phyloP scores from a whole-genome alignment of 164 flowering plant genomes.

The Annona cherimola region DNA sequence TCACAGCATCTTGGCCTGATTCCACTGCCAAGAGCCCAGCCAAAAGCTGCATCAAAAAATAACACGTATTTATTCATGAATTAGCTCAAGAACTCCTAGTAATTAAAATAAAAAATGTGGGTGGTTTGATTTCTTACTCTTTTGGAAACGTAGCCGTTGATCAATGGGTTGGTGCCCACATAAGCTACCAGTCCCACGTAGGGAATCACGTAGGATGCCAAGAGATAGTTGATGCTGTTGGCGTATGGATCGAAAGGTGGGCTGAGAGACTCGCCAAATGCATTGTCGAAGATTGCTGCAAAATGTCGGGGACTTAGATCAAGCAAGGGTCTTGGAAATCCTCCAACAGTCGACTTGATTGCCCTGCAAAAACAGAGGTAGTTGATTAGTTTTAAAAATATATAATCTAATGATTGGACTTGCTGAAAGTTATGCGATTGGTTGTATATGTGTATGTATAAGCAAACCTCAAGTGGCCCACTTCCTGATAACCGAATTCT shows the following conservation, averaged over 20 bases:
- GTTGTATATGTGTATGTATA: neutral
- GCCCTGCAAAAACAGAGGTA: conserved; percentile 31
- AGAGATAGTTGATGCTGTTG: conserved; percentile 40
- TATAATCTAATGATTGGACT: neutral
- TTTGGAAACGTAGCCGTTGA: conserved; percentile 25
- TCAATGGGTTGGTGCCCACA: conserved; percentile 51
- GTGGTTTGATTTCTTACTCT: conserved; percentile 17
- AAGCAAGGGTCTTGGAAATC: conserved; percentile 56
- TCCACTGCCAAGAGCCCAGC: conserved; percentile 20
- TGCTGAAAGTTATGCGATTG: neutral
- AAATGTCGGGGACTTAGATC: conserved; percentile 38
- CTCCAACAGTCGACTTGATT: conserved; percentile 33
- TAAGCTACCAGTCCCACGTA: conserved; percentile 67
- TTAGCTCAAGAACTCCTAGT: neutral
- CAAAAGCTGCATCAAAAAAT: conserved; percentile 9
- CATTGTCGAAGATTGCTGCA: conserved; percentile 33
- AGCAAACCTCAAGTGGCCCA: conserved; percentile 48
- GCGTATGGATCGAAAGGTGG: conserved; percentile 73
- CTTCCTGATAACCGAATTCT: conserved; percentile 43
- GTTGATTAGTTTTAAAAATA: too few relatives aligned
- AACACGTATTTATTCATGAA: neutral
- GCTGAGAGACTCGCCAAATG: conserved; percentile 31
- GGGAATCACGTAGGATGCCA: conserved; percentile 54
- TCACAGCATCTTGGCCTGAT: conserved; percentile 24
- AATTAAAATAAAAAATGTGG: neutral